Base-by-base conservation (phyloP, 164 flowering plant genomes). In the Tinospora cordifolia region DNA sequence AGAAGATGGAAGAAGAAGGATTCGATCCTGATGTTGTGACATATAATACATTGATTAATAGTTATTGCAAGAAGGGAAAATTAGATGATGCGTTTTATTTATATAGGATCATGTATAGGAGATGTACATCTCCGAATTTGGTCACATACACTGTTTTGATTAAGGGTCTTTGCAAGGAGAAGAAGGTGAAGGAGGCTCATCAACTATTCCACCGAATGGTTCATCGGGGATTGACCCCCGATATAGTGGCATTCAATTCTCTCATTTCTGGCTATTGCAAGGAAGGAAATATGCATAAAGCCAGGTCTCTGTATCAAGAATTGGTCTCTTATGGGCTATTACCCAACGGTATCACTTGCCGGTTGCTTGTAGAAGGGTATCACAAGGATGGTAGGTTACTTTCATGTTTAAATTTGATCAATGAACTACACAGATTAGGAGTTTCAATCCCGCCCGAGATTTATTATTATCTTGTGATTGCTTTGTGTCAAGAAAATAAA, bases 1-100 rank as follows among this genome's bases (percentile, higher is more conserved):
- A 92, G 78, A 85, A 82, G 79, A 87, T 94, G 91, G 99, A 94
- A 75, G 96, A 87, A 76, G 87, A 88, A 79, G 97, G 97, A 22
- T 90, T 94, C 77, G 87, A 84, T 51, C 93, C 90, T 0, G 98
- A 94, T 82, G 69, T 86, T n/a, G 97, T 94, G 66, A 92, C 99
- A 0, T 92, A 94, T 71, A 94, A 94, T 76, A 94, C 90, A 10
- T 59, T 92, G 74, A 80, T 94, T 22, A 81, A 74, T 81, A 83
- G 87, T 80, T 88, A 88, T 69, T 89, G 97, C 74, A 84, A 73
- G 72, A 84, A 80, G 70, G 82, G 89, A 15, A 90, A 86, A 75
- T 65, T 92, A 78, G 83, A 80, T 39, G 90, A 92, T 69, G 97
- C 95, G 5, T 81, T 92, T 76, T 82, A 88, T 75, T 74, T 94